Evolutionary conservation across 768 basidiomycete species (phyloP).

Genomic region (Pleurotus sapidus): DNA sequence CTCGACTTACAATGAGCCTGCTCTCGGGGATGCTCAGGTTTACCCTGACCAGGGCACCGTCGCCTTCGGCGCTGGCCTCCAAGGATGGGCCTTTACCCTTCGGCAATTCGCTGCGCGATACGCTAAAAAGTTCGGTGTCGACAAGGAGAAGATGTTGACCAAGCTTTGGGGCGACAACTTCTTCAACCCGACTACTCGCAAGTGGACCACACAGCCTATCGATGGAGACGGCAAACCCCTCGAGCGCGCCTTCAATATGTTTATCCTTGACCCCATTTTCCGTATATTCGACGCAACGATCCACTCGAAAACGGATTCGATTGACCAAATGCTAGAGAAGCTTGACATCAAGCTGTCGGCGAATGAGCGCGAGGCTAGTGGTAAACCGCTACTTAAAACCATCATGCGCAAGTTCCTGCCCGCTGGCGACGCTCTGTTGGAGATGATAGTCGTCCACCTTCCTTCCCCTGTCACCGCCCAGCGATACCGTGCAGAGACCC

Average conservation of each 20-base stretch:
- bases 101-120: conserved; percentile 95
- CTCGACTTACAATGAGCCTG: conserved; percentile 92
- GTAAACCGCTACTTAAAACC: conserved; percentile 94
- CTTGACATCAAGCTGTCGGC: conserved; percentile 87
- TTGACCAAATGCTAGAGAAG: conserved; percentile 86
- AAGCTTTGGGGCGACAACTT: conserved; percentile 99
- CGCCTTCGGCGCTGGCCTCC: conserved; percentile 98
- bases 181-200: conserved; percentile 96
- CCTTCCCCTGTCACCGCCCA: conserved; percentile 97
- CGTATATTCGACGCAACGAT: conserved; percentile 97
- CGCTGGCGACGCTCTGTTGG: conserved; percentile 95
- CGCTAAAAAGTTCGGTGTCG: conserved; percentile 98
- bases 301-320: conserved; percentile 97
- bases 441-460: conserved; percentile 99
- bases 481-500: conserved; percentile 97
- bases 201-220: conserved; percentile 83
- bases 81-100: conserved; percentile 99
- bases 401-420: conserved; percentile 99
- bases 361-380: conserved; percentile 92
- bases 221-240: conserved; percentile 84
- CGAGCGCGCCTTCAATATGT: conserved; percentile 97
- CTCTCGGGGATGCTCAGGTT: conserved; percentile 97
- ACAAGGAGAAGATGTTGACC: conserved; percentile 97
- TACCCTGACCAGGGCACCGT: conserved; percentile 98
- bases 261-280: conserved; percentile 99